Evolutionary conservation across 192 early-diverging fungal species (phyloP), one percentile per base, ranked within the genome.

Genomic region (Podila horticola): DNA sequence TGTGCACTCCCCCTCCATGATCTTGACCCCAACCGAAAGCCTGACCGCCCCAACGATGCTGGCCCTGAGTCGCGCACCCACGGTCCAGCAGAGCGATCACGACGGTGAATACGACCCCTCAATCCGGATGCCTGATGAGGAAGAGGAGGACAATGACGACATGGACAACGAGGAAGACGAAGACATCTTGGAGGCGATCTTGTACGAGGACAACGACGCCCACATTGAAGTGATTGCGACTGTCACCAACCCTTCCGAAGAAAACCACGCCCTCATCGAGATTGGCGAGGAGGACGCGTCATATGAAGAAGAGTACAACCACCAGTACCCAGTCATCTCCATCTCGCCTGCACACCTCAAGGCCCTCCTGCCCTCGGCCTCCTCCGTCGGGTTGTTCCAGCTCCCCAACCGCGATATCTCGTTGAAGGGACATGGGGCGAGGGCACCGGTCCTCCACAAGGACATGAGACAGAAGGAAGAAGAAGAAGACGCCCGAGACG

Each of bases 331-430:
- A 1, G 49, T 72, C 5, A 58, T 68, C 22, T 63, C 76, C 5
- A 62, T 52, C 29, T 36, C 67, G 15, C 61, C 57, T 1, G 38
- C 55, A 15, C 67, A 52, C 5, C 55, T 61, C 51, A 36, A 70
- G 13, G 20, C 67, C 0, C 55, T 55, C 33, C 38, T 60, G 0
- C 51, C 74, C 2, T 29, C 34, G 52, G 28, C 33, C 15, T 20
- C 57, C 24, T 36, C 31, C 3, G 1, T 59, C 63, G 22, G 62
- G 5, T 20, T 75, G 0, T 75, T 75, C 41, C 74, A 22, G 10
- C 67, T 64, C 26, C 74, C 66, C 7, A 75, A 75, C 51, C 30
- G 61, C 17, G 62, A 75, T 58, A 75, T 75, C 13, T 34, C 59
- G 1, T 19, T n/a, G n/a, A 55, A 55, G n/a, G 24, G 6, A 17